These are phyloP conservation scores for Euphorbia tirucalli DNA, from an alignment of 345 rosid species.

Conservation along the genomic window DNA sequence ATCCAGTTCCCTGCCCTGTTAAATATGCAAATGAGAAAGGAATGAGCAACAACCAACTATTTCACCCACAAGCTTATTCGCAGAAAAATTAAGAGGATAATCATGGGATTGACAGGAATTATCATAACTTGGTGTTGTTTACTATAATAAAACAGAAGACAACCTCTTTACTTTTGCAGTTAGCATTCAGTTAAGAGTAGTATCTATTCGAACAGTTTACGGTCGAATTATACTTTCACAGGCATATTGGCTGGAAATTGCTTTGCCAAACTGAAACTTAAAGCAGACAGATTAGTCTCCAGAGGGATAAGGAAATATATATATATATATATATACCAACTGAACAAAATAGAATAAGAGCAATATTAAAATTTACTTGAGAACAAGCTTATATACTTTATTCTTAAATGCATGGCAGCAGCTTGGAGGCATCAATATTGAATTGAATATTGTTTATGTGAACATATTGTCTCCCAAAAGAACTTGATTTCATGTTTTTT, in stretches of 20 bases:
- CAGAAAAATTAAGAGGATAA: neutral
- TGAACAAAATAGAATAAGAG: neutral
- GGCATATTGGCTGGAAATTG: neutral
- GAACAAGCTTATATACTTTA: neutral
- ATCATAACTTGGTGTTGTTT: neutral
- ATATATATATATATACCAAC: too few species aligned
- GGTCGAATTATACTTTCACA: neutral
- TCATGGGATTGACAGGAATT: neutral
- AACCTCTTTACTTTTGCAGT: neutral
- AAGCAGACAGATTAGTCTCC: neutral
- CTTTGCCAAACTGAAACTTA: neutral
- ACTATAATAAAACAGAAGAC: neutral
- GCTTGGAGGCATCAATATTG: neutral
- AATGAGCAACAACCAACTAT: neutral
- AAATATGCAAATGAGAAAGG: neutral
- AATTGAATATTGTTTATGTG: neutral
- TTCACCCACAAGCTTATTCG: neutral
- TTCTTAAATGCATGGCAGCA: neutral
- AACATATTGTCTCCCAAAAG: neutral
- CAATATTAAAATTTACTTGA: neutral
- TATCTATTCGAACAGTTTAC: neutral
- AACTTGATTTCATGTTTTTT: neutral
- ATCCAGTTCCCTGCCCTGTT: constrained; percentile 60
- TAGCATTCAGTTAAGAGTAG: neutral
- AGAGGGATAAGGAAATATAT: neutral